Conservation (phyloP, 2,329 filamentous ascomycete genomes). For the Pyricularia sp. region DNA sequence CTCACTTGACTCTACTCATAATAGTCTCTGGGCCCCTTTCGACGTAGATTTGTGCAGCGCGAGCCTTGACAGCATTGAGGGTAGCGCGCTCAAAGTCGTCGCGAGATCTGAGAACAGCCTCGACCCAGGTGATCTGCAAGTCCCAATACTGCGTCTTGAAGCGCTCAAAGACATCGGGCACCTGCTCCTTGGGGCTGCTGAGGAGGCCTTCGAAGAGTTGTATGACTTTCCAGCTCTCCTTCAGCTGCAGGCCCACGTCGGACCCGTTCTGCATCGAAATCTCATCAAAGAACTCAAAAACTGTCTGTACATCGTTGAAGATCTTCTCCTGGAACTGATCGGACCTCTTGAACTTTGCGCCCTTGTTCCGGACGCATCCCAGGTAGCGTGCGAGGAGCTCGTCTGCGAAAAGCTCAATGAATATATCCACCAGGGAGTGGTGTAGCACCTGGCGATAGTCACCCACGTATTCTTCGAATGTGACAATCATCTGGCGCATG, state of each 20-base stretch:
- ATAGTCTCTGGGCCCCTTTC: constrained; percentile 78
- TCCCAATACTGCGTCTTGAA: constrained; percentile 91
- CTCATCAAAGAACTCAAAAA: constrained; percentile 75
- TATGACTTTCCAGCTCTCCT: constrained; percentile 84
- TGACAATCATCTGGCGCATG: constrained; percentile 88
- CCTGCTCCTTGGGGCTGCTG: constrained; percentile 56
- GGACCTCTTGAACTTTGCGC: constrained; percentile 71
- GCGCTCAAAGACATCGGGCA: constrained; percentile 65
- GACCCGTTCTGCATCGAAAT: constrained; percentile 42
- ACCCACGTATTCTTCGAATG: constrained; percentile 85
- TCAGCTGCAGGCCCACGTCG: constrained; percentile 61
- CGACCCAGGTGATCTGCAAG: constrained; percentile 88
- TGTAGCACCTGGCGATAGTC: constrained; percentile 81
- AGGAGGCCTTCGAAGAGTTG: constrained; percentile 72
- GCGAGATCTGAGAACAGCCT: constrained; percentile 70
- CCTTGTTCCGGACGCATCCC: constrained; percentile 72
- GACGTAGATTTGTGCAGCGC: constrained; percentile 74
- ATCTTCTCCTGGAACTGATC: constrained; percentile 90
- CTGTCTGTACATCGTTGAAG: constrained; percentile 80
- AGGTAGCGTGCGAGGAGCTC: constrained; percentile 83
- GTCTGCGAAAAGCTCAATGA: constrained; percentile 86
- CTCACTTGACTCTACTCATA: constrained; percentile 78
- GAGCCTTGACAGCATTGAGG: constrained; percentile 76
- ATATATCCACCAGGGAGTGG: constrained; percentile 76
- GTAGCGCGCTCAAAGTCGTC: constrained; percentile 92